phyloP scores from a whole-genome alignment of 2,329 filamentous ascomycete species.

The Colletotrichum destructivum region DNA sequence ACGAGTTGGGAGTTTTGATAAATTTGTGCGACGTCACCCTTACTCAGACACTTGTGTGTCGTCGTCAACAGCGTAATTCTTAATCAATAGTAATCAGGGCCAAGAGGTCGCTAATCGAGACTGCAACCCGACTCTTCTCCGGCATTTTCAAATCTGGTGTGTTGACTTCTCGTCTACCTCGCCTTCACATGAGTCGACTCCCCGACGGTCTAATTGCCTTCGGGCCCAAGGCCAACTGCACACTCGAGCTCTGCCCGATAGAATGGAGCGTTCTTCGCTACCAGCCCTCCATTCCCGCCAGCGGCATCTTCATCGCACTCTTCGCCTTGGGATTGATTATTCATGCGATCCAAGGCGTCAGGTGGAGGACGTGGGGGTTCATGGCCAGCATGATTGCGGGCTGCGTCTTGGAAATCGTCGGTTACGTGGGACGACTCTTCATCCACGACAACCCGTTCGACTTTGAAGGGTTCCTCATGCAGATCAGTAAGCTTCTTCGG shows the following conservation, averaged over 20 bases:
- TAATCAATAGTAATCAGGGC: too few species aligned
- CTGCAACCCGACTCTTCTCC: not conserved
- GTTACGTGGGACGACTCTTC: conserved; percentile 72
- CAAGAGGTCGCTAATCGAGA: not conserved
- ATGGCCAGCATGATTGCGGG: conserved; percentile 67
- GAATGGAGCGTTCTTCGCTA: conserved; percentile 59
- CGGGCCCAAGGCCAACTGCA: conserved; percentile 62
- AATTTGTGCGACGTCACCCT: not conserved
- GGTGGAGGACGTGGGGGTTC: conserved; percentile 60
- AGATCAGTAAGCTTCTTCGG: conserved; percentile 61
- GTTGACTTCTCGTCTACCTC: too few species aligned
- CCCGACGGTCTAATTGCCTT: conserved; percentile 49
- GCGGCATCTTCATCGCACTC: conserved; percentile 54
- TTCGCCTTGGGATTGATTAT: conserved; percentile 60
- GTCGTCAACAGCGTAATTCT: not conserved
- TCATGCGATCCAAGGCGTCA: conserved; percentile 59
- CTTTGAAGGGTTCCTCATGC: conserved; percentile 73
- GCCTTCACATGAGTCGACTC: conserved; percentile 8
- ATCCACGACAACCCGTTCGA: conserved; percentile 70
- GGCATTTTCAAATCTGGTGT: not conserved
- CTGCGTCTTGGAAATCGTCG: conserved; percentile 71
- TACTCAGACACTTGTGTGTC: not conserved
- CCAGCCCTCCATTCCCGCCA: conserved; percentile 55
- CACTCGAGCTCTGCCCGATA: conserved; percentile 61
- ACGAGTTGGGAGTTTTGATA: not conserved